A percentile compares a stretch with the other conserved stretches of the same genome.
These are phyloP conservation scores for Clohesyomyces aquaticus DNA, from an alignment of 495 filamentous ascomycete genomes.

Conservation along the genomic window DNA sequence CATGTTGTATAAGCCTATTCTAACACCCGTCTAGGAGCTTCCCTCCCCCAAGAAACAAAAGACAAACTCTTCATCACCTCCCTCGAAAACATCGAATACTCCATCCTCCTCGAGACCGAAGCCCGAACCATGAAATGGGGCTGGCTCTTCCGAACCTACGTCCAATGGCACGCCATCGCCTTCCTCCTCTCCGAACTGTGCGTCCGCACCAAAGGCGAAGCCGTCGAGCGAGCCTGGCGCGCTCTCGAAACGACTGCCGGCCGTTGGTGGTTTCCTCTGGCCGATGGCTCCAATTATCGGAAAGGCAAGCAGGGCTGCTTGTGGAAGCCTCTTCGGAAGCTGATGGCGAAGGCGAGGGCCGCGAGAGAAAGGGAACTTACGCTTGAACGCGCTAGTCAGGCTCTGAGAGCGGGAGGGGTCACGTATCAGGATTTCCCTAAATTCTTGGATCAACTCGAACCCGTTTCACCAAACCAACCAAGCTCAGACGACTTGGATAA, in stretches of 20 bases:
- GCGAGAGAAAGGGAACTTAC: constrained; percentile 37
- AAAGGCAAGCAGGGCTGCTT: constrained; percentile 25
- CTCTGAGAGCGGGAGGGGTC: constrained; percentile 20
- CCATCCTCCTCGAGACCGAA: constrained; percentile 64
- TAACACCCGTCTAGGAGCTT: constrained; percentile 30
- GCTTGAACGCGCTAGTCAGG: constrained; percentile 30
- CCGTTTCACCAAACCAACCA: constrained; percentile 10
- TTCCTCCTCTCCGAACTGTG: constrained; percentile 78
- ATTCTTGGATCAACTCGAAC: neutral
- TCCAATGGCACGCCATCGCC: constrained; percentile 80
- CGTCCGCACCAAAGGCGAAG: constrained; percentile 66
- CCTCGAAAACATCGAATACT: constrained; percentile 77
- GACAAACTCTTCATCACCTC: constrained; percentile 75
- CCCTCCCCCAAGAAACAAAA: constrained; percentile 59
- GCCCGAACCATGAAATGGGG: constrained; percentile 66
- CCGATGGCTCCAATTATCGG: neutral
- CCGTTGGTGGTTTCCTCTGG: constrained; percentile 37
- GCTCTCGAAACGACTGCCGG: constrained; percentile 58
- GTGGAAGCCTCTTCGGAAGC: constrained; percentile 39
- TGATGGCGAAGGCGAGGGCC: constrained; percentile 40
- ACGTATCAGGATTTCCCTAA: constrained; percentile 12
- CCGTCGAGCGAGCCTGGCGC: constrained; percentile 81
- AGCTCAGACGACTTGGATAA: constrained; percentile 24
- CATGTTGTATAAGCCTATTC: neutral
- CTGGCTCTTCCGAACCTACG: constrained; percentile 82